Conservation (phyloP, 164 flowering plant species). For the grape (Vitis vinifera) region ASM3070453v1 NC_081818.1:25565501-25566000, state of each 20-base stretch:
- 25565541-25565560: neutral
- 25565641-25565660: conserved; percentile 5
- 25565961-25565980: no score
- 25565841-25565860: no score
- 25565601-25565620: neutral
- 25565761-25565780: no score
- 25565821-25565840: no score
- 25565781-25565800: no score
- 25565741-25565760: neutral
- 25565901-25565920: no score
- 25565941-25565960: no score
- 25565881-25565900: no score
- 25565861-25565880: no score
- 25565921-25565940: no score
- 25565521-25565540: neutral
- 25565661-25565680: conserved; percentile 33
- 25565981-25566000: no score
- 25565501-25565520: conserved; percentile 6
- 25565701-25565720: conserved; percentile 28
- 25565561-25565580: neutral
- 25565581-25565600: neutral
- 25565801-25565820: no score
- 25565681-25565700: conserved; percentile 47
- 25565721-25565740: conserved; percentile 17
- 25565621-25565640: conserved; percentile 2